Evolutionary conservation across 441 rosid species (phyloP), one percentile per base, ranked within the genome.

Genomic region (Bruguiera hainesii): DNA sequence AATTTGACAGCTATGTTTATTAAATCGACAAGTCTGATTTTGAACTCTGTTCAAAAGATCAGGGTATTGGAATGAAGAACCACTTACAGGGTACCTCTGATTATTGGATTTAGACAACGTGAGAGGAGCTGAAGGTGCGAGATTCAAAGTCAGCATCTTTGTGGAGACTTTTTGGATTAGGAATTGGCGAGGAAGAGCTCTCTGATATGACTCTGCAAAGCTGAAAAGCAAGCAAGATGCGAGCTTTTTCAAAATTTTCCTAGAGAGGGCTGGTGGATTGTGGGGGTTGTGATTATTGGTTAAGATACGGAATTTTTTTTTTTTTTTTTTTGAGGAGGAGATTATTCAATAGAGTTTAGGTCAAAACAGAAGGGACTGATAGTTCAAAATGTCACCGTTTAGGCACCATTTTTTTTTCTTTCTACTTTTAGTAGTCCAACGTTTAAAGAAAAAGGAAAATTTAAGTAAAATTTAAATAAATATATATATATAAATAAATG

Each of bases 61-160:
- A 63, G 78, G 85, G 53, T 68, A 79, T 7, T 55, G 37, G 46
- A 73, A 49, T 11, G 75, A 68, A 48, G 79, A 77, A 51, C 86
- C 76, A 71, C 74, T 76, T 30, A 59, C 28, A 72, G 79, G 65
- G 53, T 21, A 52, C 20, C 19, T 71, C 37, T 25, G 63, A 64
- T 33, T 21, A 68, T 55, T 61, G 62, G 85, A 76, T 78, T 77
- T 79, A 63, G 75, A 62, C 82, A 83, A 46, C 63, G 82, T 68
- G 79, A 81, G 68, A 37, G 80, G 68, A 61, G 80, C 61, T 5
- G 83, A 68, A 29, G 76, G 58, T 37, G 71, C 33, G 42, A 79
- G 83, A 73, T 82, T 82, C 70, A 73, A 66, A 71, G 81, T 61
- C 51, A 78, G 79, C 87, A 83, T 80, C 56, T 68, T 70, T 29